Evolutionary conservation across 768 basidiomycete species (phyloP), one percentile per base, ranked within the genome.

Genomic region (Suillus sp.): DNA sequence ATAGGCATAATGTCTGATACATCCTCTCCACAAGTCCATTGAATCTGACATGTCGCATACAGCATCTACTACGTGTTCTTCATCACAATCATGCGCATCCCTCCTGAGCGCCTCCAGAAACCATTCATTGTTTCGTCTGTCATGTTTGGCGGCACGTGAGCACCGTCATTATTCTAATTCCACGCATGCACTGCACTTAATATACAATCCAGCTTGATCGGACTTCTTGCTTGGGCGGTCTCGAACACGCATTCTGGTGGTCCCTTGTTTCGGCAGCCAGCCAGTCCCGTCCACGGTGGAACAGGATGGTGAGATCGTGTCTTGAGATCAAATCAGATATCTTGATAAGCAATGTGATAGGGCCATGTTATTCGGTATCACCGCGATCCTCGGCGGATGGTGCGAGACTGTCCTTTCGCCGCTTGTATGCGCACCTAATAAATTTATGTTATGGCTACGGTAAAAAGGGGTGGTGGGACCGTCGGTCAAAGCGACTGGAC

Each of bases 181-280:
- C 32, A 34, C 11, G 6, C 32, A 34, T 32, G 20, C 5, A 3
- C 30, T 32, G 11, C 51, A 22, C 42, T 68, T 61, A 37, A 25
- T 56, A 35, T 14, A 27, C 32, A 58, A 35, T 57, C 27, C n/a
- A 68, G 67, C 47, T 58, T 68, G 30, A 65, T 68, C 47, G 67
- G 67, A 16, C 64, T 68, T 38, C 63, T 67, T 62, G 48, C 53
- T 50, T 68, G 67, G 67, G 66, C 60, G 42, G 64, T 62, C 25
- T 22, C 62, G 32, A 68, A 64, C 37, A 61, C 61, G 13, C 59
- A 66, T 48, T 68, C 67, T 37, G 51, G 54, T 2, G 67, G 67
- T 38, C 64, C 53, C 34, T 51, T 68, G 32, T 68, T 68, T 59
- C 18, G 58, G 30, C 38, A 63, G 32, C 61, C 59, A 27, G 55